Evolutionary conservation across 148 eudicot species (phyloP), one percentile per base, ranked within the genome.

Genomic region (Heliosperma pusillum): DNA sequence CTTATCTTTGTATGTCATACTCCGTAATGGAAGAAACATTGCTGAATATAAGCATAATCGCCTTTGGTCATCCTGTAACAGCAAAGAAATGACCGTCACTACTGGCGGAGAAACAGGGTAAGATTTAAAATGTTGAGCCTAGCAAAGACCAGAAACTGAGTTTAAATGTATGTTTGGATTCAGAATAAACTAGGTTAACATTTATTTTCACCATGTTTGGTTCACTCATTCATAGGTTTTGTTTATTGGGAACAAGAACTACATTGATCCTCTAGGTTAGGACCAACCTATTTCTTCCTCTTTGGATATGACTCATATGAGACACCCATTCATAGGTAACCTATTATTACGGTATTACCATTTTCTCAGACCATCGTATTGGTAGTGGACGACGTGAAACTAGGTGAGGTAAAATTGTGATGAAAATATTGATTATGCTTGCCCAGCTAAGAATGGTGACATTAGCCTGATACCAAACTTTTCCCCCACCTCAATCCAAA

Each of bases 41-140:
- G 96, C 83, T 68, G 98, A 88, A 84, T 90, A 92, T 29, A 95
- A 82, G 70, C 80, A 82, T 7, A 95, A 87, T 71, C 96, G 86
- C 81, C 79, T 82, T 56, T 92, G 96, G 40, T 95, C 97, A 82
- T 87, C 97, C 98, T 93, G 81, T 63, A 68, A 73, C 50, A 36
- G 42, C 30, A 27, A 26, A 77, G 16, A 33, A 30, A 30, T 25
- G 30, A 53, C 15, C 50, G 66, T 44, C 45, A 72, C 57, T 26
- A 62, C 21, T n/a, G 20, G 44, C 1, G 30, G 72, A 12, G 19
- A 66, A 11, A 44, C 10, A 20, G 3, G 1, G 2, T 16, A 66
- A 65, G 27, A 67, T 29, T 7, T 27, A 67, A 24, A 66, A 21
- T 24, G 19, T 26, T 47, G 30, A 17, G 27, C 58, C 2, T 20